Percentiles rank a stretch among this genome's conserved stretches.
These are phyloP conservation scores for Aphanomyces cochlioides DNA, from an alignment of 352 stramenopile genomes.

Conservation along the genomic window DNA sequence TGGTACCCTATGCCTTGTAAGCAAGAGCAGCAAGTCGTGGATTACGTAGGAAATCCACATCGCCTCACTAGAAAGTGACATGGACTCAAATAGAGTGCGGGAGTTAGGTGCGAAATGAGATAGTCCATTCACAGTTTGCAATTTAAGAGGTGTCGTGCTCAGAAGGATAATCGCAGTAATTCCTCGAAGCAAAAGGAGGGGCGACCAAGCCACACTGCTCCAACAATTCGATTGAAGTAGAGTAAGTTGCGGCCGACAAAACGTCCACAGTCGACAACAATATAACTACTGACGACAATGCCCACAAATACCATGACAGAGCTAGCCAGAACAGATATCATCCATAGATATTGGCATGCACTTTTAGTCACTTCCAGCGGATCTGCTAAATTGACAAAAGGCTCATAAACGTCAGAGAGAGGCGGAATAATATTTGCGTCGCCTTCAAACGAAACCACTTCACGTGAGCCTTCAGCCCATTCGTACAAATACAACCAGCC, in stretches of 20 bases:
- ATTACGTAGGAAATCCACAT: not conserved
- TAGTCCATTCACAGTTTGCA: not conserved
- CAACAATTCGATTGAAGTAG: conserved; percentile 4
- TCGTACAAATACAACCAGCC: conserved; percentile 17
- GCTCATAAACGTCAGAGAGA: not conserved
- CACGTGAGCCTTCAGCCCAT: conserved; percentile 3
- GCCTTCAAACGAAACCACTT: conserved; percentile 19
- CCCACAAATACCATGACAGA: too few species aligned
- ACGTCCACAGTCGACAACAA: too few species aligned
- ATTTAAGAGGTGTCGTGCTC: not conserved
- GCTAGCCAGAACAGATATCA: too few species aligned
- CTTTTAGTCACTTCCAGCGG: too few species aligned
- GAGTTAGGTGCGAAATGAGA: not conserved
- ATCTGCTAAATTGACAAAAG: too few species aligned
- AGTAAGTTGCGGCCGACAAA: not conserved
- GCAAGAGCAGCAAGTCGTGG: not conserved
- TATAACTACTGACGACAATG: too few species aligned
- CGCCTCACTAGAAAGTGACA: not conserved
- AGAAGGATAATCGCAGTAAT: conserved; percentile 3
- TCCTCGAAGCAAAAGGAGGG: not conserved
- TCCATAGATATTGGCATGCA: too few species aligned
- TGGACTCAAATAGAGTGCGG: not conserved
- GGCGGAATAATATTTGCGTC: not conserved
- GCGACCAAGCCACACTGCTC: conserved; percentile 7
- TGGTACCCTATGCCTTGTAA: not conserved